These are phyloP conservation scores for Didymella pomorum DNA, from an alignment of 2,329 filamentous ascomycete genomes.

Conservation along the genomic window DNA sequence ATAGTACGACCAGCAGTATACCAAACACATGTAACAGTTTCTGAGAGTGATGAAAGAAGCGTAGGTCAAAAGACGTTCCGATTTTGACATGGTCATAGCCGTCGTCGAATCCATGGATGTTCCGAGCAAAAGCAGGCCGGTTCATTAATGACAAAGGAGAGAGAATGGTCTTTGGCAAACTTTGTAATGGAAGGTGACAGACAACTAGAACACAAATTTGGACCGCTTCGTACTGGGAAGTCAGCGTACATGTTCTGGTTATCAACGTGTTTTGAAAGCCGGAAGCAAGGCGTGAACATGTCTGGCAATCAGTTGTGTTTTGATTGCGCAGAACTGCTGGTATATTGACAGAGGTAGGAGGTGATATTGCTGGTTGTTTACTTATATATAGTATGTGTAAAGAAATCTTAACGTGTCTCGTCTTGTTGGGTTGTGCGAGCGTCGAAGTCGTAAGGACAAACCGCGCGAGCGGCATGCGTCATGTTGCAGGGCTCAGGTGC, in stretches of 20 bases:
- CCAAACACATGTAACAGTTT: not conserved
- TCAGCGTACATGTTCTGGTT: not conserved
- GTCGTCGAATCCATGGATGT: not conserved
- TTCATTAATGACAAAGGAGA: not conserved
- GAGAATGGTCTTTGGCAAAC: not conserved
- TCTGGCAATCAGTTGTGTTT: too few relatives aligned
- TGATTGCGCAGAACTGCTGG: not conserved
- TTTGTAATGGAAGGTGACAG: not conserved
- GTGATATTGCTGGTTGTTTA: too few relatives aligned
- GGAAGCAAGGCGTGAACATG: not conserved
- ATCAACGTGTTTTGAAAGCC: not conserved
- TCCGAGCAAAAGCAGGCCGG: not conserved
- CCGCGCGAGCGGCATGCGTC: not conserved
- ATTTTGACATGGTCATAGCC: not conserved
- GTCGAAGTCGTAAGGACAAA: not conserved
- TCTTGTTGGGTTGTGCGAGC: not conserved
- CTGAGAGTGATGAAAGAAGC: not conserved
- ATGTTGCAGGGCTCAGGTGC: conserved; percentile 3
- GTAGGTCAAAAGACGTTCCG: not conserved
- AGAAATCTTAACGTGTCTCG: not conserved
- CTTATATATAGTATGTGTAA: too few relatives aligned
- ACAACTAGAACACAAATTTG: not conserved
- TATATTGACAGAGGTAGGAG: too few relatives aligned
- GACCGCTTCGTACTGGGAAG: not conserved
- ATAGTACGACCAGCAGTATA: not conserved